Evolutionary conservation across 2,329 filamentous ascomycete genomes (phyloP), one percentile per base, ranked within the genome.

Genomic region (Colletotrichum acutatum): DNA sequence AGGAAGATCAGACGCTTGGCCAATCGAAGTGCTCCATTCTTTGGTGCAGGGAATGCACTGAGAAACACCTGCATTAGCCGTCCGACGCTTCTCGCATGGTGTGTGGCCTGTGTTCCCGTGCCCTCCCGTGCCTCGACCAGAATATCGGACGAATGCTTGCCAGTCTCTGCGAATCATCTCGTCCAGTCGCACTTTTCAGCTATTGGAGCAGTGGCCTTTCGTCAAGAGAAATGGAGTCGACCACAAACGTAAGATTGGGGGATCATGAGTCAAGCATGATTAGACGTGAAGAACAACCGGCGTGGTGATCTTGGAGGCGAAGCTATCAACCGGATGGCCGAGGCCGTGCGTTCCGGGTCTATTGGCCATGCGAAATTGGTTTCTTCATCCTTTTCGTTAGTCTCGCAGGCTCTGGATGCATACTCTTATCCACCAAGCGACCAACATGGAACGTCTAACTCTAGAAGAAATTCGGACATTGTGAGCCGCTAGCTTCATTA

Each of bases 21-120:
- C 66, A 70, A 71, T 66, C 56, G 30, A 3, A n/a, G 19, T 14
- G 2, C 8, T 28, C 22, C 30, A 16, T 57, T 16, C 16, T 24
- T 24, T 2, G 12, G 19, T 34, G 28, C 28, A 61, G 32, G 56
- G 66, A 22, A 57, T 56, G 34, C 32, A 32, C 8, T 54, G 19
- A 28, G 32, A 54, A 22, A 22, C 70, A 64, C 71, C 60, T 70
- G 71, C 71, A 72, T 72, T 70, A 70, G 71, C 32, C 32, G 14
- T 46, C 49, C 34, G 22, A 37, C 30, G 22, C 4, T 37, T 49
- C 34, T 37, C 52, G 22, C 11, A 16, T 16, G 19, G 19, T 34
- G n/a, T 12, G 22, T 30, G 59, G 59, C 46, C 59, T 49, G 59
- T 49, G 59, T 49, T 5, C 59, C 58, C 37, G 59, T 28, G 9